Percentiles rank a stretch among this genome's conserved stretches.
phyloP scores from a whole-genome alignment of 352 stramenopile species.

The Phytophthora europaea region DNA sequence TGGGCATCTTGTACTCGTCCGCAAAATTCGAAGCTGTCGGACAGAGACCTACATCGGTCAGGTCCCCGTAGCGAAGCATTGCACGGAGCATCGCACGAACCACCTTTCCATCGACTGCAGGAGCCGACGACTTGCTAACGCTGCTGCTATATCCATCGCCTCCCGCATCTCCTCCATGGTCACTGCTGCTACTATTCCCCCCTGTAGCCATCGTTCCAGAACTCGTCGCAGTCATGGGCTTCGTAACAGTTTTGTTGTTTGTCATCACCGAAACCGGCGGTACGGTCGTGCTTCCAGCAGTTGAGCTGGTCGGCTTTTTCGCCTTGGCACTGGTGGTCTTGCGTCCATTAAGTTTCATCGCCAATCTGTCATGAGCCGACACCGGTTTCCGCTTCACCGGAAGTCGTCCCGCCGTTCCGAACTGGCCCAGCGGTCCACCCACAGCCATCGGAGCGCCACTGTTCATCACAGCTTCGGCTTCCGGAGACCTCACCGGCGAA shows the following conservation, averaged over 20 bases:
- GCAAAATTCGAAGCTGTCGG: conserved; percentile 63
- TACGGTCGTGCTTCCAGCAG: conserved; percentile 40
- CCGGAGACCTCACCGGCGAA: conserved; percentile 76
- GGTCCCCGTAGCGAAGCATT: conserved; percentile 83
- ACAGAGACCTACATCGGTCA: conserved; percentile 80
- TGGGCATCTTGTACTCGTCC: conserved; percentile 83
- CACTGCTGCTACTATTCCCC: conserved; percentile 33
- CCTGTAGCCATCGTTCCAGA: conserved; percentile 20
- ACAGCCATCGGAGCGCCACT: conserved; percentile 43
- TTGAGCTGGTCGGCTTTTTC: conserved; percentile 52
- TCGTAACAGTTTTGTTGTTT: conserved; percentile 38
- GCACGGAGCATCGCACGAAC: conserved; percentile 75
- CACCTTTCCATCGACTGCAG: conserved; percentile 60
- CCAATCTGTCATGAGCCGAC: conserved; percentile 75
- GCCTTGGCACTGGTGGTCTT: conserved; percentile 51
- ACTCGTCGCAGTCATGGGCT: conserved; percentile 37
- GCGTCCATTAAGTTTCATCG: conserved; percentile 80
- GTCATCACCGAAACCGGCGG: conserved; percentile 67
- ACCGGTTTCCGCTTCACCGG: conserved; percentile 73
- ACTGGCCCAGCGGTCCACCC: conserved; percentile 71
- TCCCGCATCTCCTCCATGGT: conserved; percentile 56
- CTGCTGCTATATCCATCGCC: conserved; percentile 48
- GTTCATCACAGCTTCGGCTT: conserved; percentile 51
- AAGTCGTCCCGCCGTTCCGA: conserved; percentile 46
- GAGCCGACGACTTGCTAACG: conserved; percentile 35